phyloP scores from a whole-genome alignment of 768 basidiomycete species.

The Strobilomyces dryophilus region DNA sequence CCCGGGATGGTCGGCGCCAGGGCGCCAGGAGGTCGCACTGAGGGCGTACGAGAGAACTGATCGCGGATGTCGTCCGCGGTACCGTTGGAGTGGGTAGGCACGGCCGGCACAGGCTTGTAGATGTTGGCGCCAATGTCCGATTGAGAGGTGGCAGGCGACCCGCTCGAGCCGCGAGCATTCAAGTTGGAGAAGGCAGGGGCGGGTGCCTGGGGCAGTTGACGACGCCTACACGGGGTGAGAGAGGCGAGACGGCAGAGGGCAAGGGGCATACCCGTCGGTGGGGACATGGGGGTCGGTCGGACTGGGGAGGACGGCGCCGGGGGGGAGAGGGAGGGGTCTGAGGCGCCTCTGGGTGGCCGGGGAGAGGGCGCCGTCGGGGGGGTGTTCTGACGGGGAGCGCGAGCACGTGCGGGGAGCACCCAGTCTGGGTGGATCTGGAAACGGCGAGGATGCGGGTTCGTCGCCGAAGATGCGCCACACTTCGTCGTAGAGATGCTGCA shows the following conservation, averaged over 20 bases:
- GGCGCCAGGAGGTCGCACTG: slow-evolving; percentile 28
- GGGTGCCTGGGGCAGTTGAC: slow-evolving; percentile 29
- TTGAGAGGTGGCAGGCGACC: slow-evolving; percentile 15
- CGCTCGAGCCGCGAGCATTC: slow-evolving; percentile 18
- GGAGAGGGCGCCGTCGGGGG: slow-evolving; percentile 23
- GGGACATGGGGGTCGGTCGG: slow-evolving; percentile 15
- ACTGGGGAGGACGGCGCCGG: slow-evolving; percentile 16
- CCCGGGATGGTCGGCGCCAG: slow-evolving; percentile 27
- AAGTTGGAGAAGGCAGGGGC: slow-evolving; percentile 2
- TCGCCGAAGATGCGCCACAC: slow-evolving; percentile 68
- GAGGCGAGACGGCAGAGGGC: background rate
- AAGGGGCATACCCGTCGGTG: slow-evolving; percentile 21
- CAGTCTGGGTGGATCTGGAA: too few species aligned
- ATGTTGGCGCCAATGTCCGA: slow-evolving; percentile 22
- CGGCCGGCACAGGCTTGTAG: slow-evolving; percentile 30
- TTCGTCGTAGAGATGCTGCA: slow-evolving; percentile 71
- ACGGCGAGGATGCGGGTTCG: too few species aligned
- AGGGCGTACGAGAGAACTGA: slow-evolving; percentile 17
- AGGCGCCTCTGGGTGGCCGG: slow-evolving; percentile 28
- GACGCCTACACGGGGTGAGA: slow-evolving; percentile 20
- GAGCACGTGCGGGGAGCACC: too few species aligned
- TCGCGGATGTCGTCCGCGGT: slow-evolving; percentile 21
- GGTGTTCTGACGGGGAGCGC: slow-evolving; percentile 9
- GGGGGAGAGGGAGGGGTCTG: slow-evolving; percentile 28
- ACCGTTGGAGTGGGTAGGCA: slow-evolving; percentile 18